A percentile compares a stretch with the other conserved stretches of the same genome.
Conservation (phyloP, 2,329 filamentous ascomycete genomes). For the Apiospora phragmitis region DNA sequence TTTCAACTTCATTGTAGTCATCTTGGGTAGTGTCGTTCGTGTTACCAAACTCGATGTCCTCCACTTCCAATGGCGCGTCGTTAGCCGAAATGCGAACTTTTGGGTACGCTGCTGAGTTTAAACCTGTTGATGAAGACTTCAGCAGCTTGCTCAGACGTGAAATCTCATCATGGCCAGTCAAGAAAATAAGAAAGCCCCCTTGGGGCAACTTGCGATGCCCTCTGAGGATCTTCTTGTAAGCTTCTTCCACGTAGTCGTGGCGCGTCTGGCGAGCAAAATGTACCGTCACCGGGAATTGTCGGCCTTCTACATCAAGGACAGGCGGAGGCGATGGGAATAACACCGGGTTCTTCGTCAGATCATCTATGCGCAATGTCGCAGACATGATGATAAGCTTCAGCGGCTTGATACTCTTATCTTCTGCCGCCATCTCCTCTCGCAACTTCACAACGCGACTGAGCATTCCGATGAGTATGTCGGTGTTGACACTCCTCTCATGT, state of each 20-base stretch:
- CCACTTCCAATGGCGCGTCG: conserved; percentile 77
- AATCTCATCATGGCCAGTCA: conserved; percentile 94
- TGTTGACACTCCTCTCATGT: conserved; percentile 96
- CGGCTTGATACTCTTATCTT: conserved; percentile 71
- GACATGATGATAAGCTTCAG: conserved; percentile 98
- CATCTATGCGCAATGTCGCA: conserved; percentile 85
- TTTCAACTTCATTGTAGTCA: conserved; percentile 51
- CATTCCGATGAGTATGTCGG: conserved; percentile 97
- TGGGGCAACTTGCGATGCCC: conserved; percentile 89
- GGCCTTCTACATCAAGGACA: conserved; percentile 84
- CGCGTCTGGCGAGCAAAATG: conserved; percentile 86
- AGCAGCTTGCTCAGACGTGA: conserved; percentile 77
- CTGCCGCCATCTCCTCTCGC: conserved; percentile 70
- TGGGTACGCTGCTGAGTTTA: conserved; percentile 57
- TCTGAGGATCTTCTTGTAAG: conserved; percentile 80
- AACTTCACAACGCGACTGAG: conserved; percentile 89
- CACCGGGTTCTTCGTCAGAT: conserved; percentile 81
- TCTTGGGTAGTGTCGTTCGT: conserved; percentile 68
- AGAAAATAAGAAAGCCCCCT: conserved; percentile 88
- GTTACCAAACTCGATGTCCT: conserved; percentile 82
- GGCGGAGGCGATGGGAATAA: conserved; percentile 80
- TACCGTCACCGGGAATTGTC: conserved; percentile 85
- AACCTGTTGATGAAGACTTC: conserved; percentile 64
- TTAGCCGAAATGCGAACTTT: conserved; percentile 75
- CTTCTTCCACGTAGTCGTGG: conserved; percentile 87